Base-by-base conservation (phyloP, 2,329 filamentous ascomycete species). In the Microsporum canis region DNA sequence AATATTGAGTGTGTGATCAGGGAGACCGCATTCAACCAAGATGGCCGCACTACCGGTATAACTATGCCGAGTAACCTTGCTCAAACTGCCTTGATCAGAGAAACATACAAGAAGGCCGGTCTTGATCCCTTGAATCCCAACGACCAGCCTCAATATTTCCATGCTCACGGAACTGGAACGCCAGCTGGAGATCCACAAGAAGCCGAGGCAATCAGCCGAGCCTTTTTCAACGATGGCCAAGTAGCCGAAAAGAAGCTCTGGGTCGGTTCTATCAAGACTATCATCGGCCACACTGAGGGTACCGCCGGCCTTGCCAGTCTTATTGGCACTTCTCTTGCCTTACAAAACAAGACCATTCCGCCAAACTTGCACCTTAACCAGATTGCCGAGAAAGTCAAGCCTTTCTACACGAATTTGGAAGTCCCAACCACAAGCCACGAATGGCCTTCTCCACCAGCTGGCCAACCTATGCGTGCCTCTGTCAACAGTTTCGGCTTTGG, bases 131-230 rank as follows among this genome's bases (percentile, higher is more conserved):
- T 47, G 17, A 23, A 47, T 10, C 43, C 43, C 3, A 51, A 8
- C 0, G 55, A 61, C 34, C 57, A 43, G 23, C 39, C 34, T n/a
- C 17, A 53, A n/a, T 63, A 57, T 1, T 39, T 41, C 31, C 59
- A 57, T 53, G 61, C 63, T 10, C 63, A 64, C 17, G 75, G 75
- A 12, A 78, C 76, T 0, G 76, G 75, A 7, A 73, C 71, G 0
- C 57, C 57, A 3, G 67, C 64, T 2, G 71, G 71, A 2, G 71
- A 73, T 55, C 71, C 66, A 1, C 59, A 63, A 4, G 68, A 70
- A 47, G 41, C 60, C 3, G 31, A 34, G n/a, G 68, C 66, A 7
- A 63, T 69, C 17, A 55, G 47, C n/a, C 56, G 47, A 6, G 61
- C 60, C 8, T 68, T 69, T 36, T 47, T 47, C 43, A 47, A 47